Evolutionary conservation across 805 yeast species (phyloP), one percentile per base, ranked within the genome.

Genomic region (Starmerella vaccinii): DNA sequence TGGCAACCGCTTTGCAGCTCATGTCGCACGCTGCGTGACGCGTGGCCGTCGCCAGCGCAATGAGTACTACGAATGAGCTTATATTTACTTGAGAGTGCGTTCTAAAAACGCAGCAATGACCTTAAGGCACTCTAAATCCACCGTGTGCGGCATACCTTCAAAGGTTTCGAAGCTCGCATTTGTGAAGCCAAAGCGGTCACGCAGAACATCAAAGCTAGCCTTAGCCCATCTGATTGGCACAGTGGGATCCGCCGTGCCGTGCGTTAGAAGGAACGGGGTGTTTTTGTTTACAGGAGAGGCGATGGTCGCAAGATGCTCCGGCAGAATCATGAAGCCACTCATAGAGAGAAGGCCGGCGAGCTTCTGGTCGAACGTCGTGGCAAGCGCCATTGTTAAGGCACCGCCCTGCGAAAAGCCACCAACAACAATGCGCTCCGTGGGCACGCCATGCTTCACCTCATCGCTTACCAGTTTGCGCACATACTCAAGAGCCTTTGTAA

Each of bases 351-450:
- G 72, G 1, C 95, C 97, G 8, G 84, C 97, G 19, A 89, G 70
- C 61, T 82, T 83, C 24, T 61, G 56, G 6, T n/a, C 10, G 7
- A 55, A 42, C 2, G 61, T 57, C 18, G 60, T 33, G 1, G 65
- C 56, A 7, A 64, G 54, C 23, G 61, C 63, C 52, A 84, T 68
- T 1, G 92, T 69, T 10, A 90, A 54, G 1, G 95, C 88, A 45
- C 87, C 94, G 49, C 98, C 98, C 68, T 92, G 98, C 4, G 94
- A 82, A 64, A 92, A 92, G 0, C 98, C 98, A 32, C 97, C 97
- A 51, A 92, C 71, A n/a, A 92, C 70, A 43, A 92, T 83, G 48
- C 83, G 76, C 32, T 62, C 59, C 12, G 69, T 51, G 7, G 69
- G 62, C 22, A 68, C 62, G 5, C 74, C 74, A 7, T 52, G 51